phyloP scores from a whole-genome alignment of 2,329 filamentous ascomycete species.

The Blastomyces percursus region DNA sequence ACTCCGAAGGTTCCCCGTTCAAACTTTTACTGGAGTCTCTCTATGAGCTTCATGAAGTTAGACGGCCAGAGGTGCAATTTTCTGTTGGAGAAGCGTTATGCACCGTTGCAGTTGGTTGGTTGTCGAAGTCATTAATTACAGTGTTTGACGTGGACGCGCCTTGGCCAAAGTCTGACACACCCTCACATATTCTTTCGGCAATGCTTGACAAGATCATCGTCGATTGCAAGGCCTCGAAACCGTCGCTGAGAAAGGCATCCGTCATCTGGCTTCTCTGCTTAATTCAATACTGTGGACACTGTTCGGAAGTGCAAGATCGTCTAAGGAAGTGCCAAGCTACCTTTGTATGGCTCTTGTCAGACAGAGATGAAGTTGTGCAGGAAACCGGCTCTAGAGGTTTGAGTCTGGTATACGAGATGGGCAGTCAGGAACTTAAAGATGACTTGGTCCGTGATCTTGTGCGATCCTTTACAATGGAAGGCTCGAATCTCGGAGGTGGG shows the following conservation, averaged over 20 bases:
- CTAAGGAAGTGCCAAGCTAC: conserved; percentile 71
- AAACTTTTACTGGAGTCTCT: conserved; percentile 54
- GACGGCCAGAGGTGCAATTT: conserved; percentile 80
- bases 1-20: conserved; percentile 24
- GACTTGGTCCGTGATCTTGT: conserved; percentile 81
- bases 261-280: conserved; percentile 92
- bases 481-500: conserved; percentile 51
- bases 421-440: conserved; percentile 66
- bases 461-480: conserved; percentile 65
- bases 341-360: conserved; percentile 77
- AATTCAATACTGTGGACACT: conserved; percentile 77
- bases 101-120: conserved; percentile 67
- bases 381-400: conserved; percentile 88
- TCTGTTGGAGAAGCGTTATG: conserved; percentile 80
- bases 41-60: conserved; percentile 69
- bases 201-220: conserved; percentile 62
- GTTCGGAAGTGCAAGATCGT: conserved; percentile 59
- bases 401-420: conserved; percentile 87
- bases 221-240: conserved; percentile 75
- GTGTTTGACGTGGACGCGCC: conserved; percentile 60
- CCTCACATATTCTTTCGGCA: conserved; percentile 36
- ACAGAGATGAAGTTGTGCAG: conserved; percentile 87
- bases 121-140: conserved; percentile 65
- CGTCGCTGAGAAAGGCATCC: conserved; percentile 78
- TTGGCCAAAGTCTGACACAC: conserved; percentile 30